These are phyloP conservation scores for Talaromyces sp. DNA, from an alignment of 2,329 filamentous ascomycete species.

Conservation along the genomic window DNA sequence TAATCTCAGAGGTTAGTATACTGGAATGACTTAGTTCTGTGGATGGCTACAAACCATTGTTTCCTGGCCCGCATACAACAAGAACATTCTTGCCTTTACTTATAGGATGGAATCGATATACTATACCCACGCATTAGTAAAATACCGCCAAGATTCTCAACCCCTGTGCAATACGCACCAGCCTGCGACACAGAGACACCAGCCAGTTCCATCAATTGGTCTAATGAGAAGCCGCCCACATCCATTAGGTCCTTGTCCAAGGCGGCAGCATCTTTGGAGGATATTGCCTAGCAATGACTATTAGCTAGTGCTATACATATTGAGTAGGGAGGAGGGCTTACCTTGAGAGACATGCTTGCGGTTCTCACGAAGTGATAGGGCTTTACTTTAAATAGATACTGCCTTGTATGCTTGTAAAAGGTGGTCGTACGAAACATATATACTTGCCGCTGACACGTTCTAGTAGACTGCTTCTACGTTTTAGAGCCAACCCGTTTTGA, in stretches of 20 bases:
- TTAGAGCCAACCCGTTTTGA: not conserved
- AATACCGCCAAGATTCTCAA: not conserved
- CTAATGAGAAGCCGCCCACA: conserved; percentile 80
- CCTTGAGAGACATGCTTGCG: conserved; percentile 45
- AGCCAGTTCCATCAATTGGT: conserved; percentile 96
- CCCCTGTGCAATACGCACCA: conserved; percentile 49
- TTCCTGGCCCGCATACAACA: conserved; percentile 84
- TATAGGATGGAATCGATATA: conserved; percentile 80
- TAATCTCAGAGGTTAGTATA: not conserved
- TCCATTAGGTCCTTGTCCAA: conserved; percentile 94
- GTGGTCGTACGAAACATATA: conserved; percentile 32
- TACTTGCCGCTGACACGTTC: not conserved
- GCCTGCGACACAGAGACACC: conserved; percentile 91
- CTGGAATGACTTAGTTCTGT: not conserved
- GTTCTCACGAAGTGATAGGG: conserved; percentile 29
- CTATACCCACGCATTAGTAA: conserved; percentile 45
- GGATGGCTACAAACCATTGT: conserved; percentile 50
- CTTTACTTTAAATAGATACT: not conserved
- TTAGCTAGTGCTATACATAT: not conserved
- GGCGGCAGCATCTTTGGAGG: conserved; percentile 80
- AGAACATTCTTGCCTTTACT: conserved; percentile 70
- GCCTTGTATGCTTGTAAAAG: conserved; percentile 13
- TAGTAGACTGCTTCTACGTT: not conserved
- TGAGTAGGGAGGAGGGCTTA: conserved; percentile 19
- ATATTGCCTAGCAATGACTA: conserved; percentile 64